Evolutionary conservation across 2,329 filamentous ascomycete genomes (phyloP), one percentile per base, ranked within the genome.

Genomic region (Cladophialophora psammophila): DNA sequence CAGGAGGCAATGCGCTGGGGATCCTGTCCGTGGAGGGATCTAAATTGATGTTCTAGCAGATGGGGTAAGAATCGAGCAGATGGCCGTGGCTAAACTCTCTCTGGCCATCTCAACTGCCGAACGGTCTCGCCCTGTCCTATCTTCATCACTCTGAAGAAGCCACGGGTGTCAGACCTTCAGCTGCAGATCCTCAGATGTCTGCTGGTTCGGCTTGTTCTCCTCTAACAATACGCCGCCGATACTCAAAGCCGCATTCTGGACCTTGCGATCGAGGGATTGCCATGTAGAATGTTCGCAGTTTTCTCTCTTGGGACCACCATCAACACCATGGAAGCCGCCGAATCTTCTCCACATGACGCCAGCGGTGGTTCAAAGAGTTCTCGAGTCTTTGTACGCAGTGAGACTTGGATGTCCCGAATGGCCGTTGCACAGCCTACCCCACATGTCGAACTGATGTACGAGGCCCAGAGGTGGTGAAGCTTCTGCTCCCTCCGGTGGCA

Each of bases 311-410:
- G 45, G 5, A 15, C 15, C 52, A 32, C 12, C n/a, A 13, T 56
- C 31, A n/a, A 53, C n/a, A n/a, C 48, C 35, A 15, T 53, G 42
- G 40, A 53, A 54, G 42, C 31, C 42, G 20, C 34, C 26, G 45
- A 61, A 34, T 38, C 59, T 59, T 59, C 62, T 59, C 62, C 62
- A 64, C 62, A 64, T 53, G 26, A 59, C 48, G 59, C 59, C 32
- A 62, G 18, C 36, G 18, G 26, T 40, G 36, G 42, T 35, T 15
- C 36, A 32, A 26, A 18, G 55, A 42, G 45, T 31, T 31, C 10
- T 50, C 8, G 45, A 26, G 20, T 5, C 26, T 12, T 31, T 12
- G 45, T 50, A 31, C 45, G 45, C 45, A 42, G 40, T n/a, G 26
- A 31, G 18, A 12, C 18, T 50, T 18, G 45, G 7, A 18, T 32